Base-by-base conservation (phyloP, 1,284 basidiomycete genomes). In the Ustilago esculenta region DNA sequence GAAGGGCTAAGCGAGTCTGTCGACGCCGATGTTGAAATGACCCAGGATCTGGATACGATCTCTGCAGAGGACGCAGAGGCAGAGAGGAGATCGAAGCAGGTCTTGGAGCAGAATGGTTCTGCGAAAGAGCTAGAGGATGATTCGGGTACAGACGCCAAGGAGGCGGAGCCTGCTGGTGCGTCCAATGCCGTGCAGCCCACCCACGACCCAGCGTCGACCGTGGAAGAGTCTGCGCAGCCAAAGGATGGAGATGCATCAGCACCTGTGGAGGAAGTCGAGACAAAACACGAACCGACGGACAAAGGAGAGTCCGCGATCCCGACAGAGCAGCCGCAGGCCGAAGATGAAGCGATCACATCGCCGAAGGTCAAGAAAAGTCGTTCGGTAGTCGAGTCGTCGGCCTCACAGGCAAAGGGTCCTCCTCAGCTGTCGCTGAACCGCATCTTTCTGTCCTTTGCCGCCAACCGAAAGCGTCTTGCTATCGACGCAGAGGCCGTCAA, bases 361-460 rank as follows among this genome's bases (percentile, higher is more conserved):
- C 21, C 35, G 17, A 40, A 51, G 32, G 24, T 24, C 37, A 48
- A 45, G 17, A 41, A 43, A 17, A 8, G 33, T 4, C 37, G 43
- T 14, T 24, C 30, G 34, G 15, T 37, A 6, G 40, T n/a, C 14
- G 35, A 42, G 0, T 4, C 17, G 20, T 23, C 21, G 10, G 18
- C 48, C 5, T 24, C 32, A 18, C 27, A 29, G 7, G 40, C 57
- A 20, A 73, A 72, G 33, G 66, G 70, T 2, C 76, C 80, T 7
- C 83, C 84, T 9, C 83, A 83, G 57, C 76, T 81, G 3, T 74
- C 77, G 5, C 55, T 82, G 49, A 84, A 87, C 76, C 81, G 86
- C 18, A 77, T 97, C n/a, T 94, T 92, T 12, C 91, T 97, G 76
- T 90, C 95, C 1, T 98, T 95, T 82, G 92, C 93, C 61, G 89